phyloP scores from a whole-genome alignment of 371 early-diverging fungal species.

The Rhizopus sp. region DNA sequence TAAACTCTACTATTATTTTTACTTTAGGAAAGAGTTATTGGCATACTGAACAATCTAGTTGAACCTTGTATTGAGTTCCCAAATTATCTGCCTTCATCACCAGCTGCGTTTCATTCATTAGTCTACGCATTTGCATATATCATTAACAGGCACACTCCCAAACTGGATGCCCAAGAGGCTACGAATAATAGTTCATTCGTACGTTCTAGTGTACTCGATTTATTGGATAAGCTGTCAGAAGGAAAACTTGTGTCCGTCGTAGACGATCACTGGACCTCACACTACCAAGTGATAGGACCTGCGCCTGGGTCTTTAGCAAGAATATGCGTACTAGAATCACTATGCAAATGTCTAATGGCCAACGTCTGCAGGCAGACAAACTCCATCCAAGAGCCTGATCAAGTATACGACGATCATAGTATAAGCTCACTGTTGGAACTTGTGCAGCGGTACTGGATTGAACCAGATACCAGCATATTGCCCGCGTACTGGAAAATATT shows the following conservation, averaged over 20 bases:
- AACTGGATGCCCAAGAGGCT: background rate
- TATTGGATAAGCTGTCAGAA: conserved; percentile 33
- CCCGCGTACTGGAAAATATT: conserved; percentile 30
- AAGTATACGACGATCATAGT: conserved; percentile 15
- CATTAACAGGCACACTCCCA: conserved; percentile 13
- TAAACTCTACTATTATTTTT: background rate
- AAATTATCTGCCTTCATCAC: conserved; percentile 39
- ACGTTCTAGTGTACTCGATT: conserved; percentile 23
- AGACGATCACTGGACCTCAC: conserved; percentile 27
- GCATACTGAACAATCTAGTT: conserved; percentile 28
- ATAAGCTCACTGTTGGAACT: conserved; percentile 29
- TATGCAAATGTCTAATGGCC: conserved; percentile 32
- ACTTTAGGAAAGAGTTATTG: conserved; percentile 34
- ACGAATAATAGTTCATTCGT: conserved; percentile 1
- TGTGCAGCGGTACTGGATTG: conserved; percentile 40
- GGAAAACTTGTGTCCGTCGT: conserved; percentile 32
- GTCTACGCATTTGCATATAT: conserved; percentile 46
- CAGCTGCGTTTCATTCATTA: conserved; percentile 42
- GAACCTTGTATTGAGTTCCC: conserved; percentile 28
- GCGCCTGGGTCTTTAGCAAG: conserved; percentile 21
- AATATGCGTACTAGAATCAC: conserved; percentile 33
- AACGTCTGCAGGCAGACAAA: conserved; percentile 14
- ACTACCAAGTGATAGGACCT: conserved; percentile 10
- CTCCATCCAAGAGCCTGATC: background rate
- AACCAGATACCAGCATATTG: conserved; percentile 15